Evolutionary conservation across 2,329 filamentous ascomycete species (phyloP).

Genomic region (Pseudogymnoascus sp.): DNA sequence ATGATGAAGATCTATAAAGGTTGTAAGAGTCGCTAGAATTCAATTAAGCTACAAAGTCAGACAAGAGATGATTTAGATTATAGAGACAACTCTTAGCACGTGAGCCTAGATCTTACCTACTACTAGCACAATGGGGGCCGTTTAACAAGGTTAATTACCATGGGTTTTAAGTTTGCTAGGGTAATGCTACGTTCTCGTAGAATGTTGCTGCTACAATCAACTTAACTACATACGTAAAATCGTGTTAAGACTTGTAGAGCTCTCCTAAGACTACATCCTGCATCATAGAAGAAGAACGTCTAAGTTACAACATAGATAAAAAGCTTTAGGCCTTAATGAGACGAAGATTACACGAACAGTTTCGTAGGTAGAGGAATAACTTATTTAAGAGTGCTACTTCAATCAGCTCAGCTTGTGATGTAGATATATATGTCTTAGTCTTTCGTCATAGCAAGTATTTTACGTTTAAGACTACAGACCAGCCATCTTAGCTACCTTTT

Average conservation of each 20-base stretch:
- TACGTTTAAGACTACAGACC: slow-evolving; percentile 11
- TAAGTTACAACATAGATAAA: neutral
- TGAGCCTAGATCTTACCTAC: neutral
- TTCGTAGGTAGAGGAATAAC: slow-evolving; percentile 16
- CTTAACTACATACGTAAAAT: neutral
- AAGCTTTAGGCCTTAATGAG: neutral
- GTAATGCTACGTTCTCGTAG: neutral
- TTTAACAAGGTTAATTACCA: neutral
- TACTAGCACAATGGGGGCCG: neutral
- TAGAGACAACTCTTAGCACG: neutral
- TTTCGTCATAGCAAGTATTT: slow-evolving; percentile 14
- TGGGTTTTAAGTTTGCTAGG: neutral
- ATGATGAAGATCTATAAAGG: slow-evolving; percentile 3
- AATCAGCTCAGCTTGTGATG: slow-evolving; percentile 6
- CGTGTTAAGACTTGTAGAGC: neutral
- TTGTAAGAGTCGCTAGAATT: neutral
- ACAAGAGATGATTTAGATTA: neutral
- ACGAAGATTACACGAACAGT: slow-evolving; percentile 4
- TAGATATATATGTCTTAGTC: slow-evolving; percentile 13
- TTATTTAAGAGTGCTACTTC: slow-evolving; percentile 11
- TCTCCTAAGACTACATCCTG: neutral
- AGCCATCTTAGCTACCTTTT: slow-evolving; percentile 6
- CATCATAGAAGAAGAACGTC: neutral
- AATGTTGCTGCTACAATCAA: neutral
- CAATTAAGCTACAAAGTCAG: neutral